These are phyloP conservation scores for Flaveria brownii DNA, from an alignment of 129 eudicot genomes.

Conservation along the genomic window DNA sequence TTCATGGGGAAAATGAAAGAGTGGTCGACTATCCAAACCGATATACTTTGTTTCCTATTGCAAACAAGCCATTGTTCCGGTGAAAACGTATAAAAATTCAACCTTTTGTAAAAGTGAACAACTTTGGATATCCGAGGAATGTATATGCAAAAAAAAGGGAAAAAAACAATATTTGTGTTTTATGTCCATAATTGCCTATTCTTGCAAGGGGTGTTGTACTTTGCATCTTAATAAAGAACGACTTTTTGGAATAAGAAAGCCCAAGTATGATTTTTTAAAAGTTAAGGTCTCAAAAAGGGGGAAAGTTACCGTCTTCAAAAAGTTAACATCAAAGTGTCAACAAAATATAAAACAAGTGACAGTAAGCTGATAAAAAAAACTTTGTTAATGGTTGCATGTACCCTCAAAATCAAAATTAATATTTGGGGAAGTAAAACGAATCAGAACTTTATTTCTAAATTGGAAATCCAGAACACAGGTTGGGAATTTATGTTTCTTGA, in stretches of 20 bases:
- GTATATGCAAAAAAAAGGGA: not conserved
- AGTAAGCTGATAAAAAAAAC: not conserved
- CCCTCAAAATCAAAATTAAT: not conserved
- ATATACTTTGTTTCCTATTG: not conserved
- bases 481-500: not conserved
- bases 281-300: constrained; percentile 1
- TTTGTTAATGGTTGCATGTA: not conserved
- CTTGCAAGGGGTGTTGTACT: not conserved
- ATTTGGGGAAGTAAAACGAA: constrained; percentile 2
- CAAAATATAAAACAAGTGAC: not conserved
- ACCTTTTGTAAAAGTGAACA: not conserved
- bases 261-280: not conserved
- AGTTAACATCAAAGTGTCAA: not conserved
- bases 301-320: not conserved
- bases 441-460: constrained; percentile 6
- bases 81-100: not conserved
- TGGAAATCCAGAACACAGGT: not conserved
- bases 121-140: not conserved
- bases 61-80: not conserved
- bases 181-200: not conserved
- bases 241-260: constrained; percentile 2
- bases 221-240: constrained; percentile 10
- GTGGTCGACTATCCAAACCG: not conserved
- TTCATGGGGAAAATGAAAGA: not conserved
- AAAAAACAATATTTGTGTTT: not conserved